Evolutionary conservation across 1,284 basidiomycete species (phyloP).

Genomic region (Apiotrichum siamense): DNA sequence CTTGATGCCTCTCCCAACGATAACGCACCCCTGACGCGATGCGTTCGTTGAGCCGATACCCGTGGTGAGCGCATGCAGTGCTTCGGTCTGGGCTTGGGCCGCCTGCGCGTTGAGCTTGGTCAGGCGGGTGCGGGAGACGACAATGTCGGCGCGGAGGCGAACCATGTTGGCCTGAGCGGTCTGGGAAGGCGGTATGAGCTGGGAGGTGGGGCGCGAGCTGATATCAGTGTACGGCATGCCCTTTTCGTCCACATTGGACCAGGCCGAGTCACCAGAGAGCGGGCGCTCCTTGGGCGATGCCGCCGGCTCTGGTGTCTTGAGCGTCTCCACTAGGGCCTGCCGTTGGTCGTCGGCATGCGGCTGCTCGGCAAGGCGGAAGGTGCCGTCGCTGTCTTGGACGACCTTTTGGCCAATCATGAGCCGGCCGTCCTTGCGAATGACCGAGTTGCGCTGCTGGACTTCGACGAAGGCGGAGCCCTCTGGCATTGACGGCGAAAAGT

Average conservation of each 20-base stretch:
- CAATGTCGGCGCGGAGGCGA: constrained; percentile 1
- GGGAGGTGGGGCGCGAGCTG: not conserved
- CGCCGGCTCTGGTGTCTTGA: not conserved
- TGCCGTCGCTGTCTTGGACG: constrained; percentile 54
- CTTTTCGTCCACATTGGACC: not conserved
- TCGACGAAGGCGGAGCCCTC: constrained; percentile 8
- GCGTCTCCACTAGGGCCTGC: too few relatives aligned
- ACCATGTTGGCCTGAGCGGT: not conserved
- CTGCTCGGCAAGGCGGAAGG: constrained; percentile 46
- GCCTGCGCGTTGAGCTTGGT: constrained; percentile 61
- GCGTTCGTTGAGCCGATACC: constrained; percentile 52
- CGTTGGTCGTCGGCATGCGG: too few relatives aligned
- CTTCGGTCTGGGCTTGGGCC: constrained; percentile 56
- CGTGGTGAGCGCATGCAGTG: constrained; percentile 27
- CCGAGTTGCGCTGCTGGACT: constrained; percentile 7
- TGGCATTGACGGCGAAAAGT: not conserved
- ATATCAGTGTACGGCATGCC: not conserved
- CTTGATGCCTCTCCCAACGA: constrained; percentile 63
- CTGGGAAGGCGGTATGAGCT: too few relatives aligned
- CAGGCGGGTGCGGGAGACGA: constrained; percentile 1
- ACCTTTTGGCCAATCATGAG: constrained; percentile 63
- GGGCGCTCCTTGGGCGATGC: not conserved
- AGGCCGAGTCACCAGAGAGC: not conserved
- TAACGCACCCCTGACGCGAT: constrained; percentile 69
- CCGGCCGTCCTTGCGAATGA: constrained; percentile 53